phyloP scores from a whole-genome alignment of 805 yeast genomes.

The Metschnikowia lachancei region DNA sequence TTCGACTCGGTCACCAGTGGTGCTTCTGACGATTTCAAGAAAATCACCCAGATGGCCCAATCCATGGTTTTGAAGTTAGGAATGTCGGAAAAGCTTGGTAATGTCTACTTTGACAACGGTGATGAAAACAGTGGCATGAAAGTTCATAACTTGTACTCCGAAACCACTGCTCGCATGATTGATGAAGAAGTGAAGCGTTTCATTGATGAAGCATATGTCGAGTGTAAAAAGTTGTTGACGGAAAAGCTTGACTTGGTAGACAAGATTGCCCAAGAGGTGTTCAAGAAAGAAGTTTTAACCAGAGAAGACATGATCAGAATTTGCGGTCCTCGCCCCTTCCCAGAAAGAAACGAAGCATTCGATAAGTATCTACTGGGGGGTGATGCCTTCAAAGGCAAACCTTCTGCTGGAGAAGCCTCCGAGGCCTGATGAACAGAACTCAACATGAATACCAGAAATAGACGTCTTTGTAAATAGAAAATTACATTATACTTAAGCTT shows the following conservation, averaged over 20 bases:
- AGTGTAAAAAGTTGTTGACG: conserved; percentile 62
- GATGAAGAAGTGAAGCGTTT: conserved; percentile 82
- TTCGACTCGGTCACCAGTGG: conserved; percentile 93
- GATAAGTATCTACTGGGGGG: conserved; percentile 72
- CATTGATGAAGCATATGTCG: conserved; percentile 68
- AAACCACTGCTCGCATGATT: conserved; percentile 74
- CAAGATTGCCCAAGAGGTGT: conserved; percentile 70
- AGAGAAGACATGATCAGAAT: conserved; percentile 77
- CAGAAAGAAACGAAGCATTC: conserved; percentile 80
- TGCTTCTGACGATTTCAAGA: conserved; percentile 94
- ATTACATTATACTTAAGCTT: neutral
- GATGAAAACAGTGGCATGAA: conserved; percentile 48
- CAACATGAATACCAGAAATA: neutral
- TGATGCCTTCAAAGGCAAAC: conserved; percentile 41
- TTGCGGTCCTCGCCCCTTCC: conserved; percentile 75
- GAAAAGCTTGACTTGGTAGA: conserved; percentile 62
- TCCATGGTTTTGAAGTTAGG: conserved; percentile 92
- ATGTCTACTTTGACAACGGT: conserved; percentile 69
- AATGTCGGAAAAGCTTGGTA: conserved; percentile 86
- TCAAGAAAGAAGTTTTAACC: conserved; percentile 72
- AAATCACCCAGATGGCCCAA: conserved; percentile 90
- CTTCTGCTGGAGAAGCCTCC: conserved; percentile 12
- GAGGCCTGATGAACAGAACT: neutral
- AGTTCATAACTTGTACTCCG: conserved; percentile 84
- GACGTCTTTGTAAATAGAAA: conserved; percentile 8